Conservation (phyloP, 2,329 filamentous ascomycete genomes). For the Trichothecium sympodiale region DNA sequence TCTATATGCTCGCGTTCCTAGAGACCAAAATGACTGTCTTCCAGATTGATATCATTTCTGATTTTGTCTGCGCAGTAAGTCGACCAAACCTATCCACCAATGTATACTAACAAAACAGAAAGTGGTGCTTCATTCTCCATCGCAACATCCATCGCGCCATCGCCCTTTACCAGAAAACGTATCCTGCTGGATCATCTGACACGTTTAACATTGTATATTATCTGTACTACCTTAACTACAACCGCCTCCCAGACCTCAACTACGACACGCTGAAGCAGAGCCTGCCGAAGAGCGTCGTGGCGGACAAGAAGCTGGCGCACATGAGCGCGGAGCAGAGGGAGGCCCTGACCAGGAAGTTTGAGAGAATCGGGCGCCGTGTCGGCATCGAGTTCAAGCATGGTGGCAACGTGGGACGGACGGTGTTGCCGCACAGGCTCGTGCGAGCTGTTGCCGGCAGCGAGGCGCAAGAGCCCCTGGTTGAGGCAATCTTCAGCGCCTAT, state of each 20-base stretch:
- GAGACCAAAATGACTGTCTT: conserved; percentile 9
- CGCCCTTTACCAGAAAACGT: conserved; percentile 24
- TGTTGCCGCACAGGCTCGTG: conserved; percentile 21
- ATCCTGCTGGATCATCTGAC: conserved; percentile 23
- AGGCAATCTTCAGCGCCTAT: conserved; percentile 16
- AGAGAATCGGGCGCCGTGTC: conserved; percentile 15
- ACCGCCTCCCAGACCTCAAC: background rate
- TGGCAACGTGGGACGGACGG: conserved; percentile 21
- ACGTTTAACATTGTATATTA: conserved; percentile 22
- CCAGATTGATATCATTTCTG: conserved; percentile 15
- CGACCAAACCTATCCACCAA: background rate
- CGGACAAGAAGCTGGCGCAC: conserved; percentile 11
- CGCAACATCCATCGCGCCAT: conserved; percentile 25
- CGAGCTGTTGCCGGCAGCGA: conserved; percentile 9
- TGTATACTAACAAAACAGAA: background rate
- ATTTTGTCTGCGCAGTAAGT: conserved; percentile 19
- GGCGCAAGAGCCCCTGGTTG: conserved; percentile 11
- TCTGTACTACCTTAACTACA: conserved; percentile 25
- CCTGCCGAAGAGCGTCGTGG: conserved; percentile 9
- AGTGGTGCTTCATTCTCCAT: conserved; percentile 30
- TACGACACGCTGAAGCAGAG: background rate
- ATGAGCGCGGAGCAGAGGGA: conserved; percentile 15
- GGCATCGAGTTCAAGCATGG: conserved; percentile 22
- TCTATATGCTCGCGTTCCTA: too few relatives aligned
- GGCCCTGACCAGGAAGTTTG: conserved; percentile 14